Conservation (phyloP, 495 filamentous ascomycete species). For the Venustampulla echinocandica region DNA sequence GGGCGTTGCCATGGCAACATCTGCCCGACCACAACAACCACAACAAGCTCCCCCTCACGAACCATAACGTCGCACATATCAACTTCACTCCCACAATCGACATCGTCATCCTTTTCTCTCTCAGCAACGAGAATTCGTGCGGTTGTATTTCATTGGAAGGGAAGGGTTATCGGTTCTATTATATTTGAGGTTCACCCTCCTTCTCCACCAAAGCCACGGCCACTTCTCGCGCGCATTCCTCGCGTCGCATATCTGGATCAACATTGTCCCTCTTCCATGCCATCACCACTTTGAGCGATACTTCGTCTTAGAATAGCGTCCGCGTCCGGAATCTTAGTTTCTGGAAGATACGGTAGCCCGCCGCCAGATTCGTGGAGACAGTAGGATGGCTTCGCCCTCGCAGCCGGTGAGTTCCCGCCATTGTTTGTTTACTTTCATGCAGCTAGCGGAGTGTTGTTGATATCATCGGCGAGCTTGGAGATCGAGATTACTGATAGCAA, state of each 20-base stretch:
- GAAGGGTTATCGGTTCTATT: no score
- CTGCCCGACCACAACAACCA: no score
- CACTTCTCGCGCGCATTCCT: slow-evolving; percentile 17
- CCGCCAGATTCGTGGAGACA: background rate
- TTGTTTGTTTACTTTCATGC: background rate
- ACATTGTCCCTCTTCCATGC: slow-evolving; percentile 14
- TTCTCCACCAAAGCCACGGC: no score
- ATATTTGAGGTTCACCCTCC: no score
- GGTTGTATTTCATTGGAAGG: no score
- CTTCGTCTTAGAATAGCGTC: slow-evolving; percentile 5
- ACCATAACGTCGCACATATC: no score
- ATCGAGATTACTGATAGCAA: slow-evolving; percentile 1
- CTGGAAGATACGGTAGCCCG: background rate
- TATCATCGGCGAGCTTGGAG: background rate
- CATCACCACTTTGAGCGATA: slow-evolving; percentile 14
- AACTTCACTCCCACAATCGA: no score
- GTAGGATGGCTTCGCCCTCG: slow-evolving; percentile 23
- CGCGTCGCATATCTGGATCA: slow-evolving; percentile 14
- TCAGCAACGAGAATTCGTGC: no score
- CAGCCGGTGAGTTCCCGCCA: slow-evolving; percentile 15
- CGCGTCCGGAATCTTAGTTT: background rate
- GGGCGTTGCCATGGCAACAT: no score
- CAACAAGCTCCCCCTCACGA: no score
- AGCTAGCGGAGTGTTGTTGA: background rate
- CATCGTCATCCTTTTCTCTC: no score